A percentile compares a stretch with the other conserved stretches of the same genome.
phyloP scores from a whole-genome alignment of 2,329 filamentous ascomycete species.

The Podosphaera leucotricha region DNA sequence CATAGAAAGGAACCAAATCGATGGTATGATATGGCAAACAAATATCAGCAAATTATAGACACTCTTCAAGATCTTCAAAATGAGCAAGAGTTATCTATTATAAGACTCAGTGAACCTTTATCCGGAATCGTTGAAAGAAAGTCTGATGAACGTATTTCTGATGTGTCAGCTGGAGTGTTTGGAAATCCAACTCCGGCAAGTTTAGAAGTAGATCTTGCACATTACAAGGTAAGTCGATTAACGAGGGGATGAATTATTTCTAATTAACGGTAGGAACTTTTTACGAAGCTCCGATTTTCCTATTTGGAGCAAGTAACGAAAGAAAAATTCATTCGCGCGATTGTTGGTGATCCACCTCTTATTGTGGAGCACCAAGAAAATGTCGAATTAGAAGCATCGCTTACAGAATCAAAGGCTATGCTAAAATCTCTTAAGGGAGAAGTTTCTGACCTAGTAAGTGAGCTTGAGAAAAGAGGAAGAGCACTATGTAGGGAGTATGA shows the following conservation, averaged over 20 bases:
- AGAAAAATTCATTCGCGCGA: conserved; percentile 85
- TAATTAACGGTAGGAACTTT: conserved; percentile 38
- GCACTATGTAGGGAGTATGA: conserved; percentile 33
- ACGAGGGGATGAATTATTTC: neutral
- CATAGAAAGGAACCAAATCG: neutral
- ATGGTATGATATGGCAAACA: conserved; percentile 5
- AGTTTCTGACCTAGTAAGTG: conserved; percentile 46
- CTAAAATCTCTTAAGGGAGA: conserved; percentile 63
- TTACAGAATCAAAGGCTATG: conserved; percentile 45
- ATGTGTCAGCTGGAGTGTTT: conserved; percentile 41
- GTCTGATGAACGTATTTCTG: conserved; percentile 35
- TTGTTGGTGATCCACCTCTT: conserved; percentile 72
- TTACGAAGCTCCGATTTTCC: conserved; percentile 86
- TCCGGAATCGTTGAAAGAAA: conserved; percentile 24
- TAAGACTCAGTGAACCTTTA: conserved; percentile 55
- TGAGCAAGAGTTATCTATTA: conserved; percentile 43
- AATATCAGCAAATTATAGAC: conserved; percentile 20
- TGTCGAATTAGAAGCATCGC: conserved; percentile 46
- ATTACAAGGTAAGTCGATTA: conserved; percentile 42
- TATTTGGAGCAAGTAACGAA: conserved; percentile 98
- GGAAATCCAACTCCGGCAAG: conserved; percentile 50
- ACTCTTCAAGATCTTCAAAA: conserved; percentile 29
- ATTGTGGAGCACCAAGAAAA: conserved; percentile 72
- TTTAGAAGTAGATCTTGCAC: conserved; percentile 59
- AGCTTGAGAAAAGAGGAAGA: conserved; percentile 41